Evolutionary conservation across 2,329 filamentous ascomycete species (phyloP).

Genomic region (Colletotrichum godetiae): DNA sequence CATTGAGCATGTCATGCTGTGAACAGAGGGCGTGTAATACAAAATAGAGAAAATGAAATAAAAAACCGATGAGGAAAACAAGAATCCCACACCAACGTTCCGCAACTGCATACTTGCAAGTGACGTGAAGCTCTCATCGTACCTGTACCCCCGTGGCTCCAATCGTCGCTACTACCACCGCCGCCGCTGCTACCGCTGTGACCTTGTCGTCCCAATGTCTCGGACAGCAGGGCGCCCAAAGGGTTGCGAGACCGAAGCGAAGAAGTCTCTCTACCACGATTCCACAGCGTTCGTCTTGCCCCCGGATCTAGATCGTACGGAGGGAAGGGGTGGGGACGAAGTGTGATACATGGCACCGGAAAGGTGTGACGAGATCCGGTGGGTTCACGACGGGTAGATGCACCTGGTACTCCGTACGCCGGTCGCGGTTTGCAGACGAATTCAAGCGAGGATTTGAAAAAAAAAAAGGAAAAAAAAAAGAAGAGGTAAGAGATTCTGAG

Average conservation of each 20-base stretch:
- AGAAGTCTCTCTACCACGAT: background rate
- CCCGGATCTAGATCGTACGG: background rate
- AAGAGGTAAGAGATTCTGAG: no score
- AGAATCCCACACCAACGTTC: background rate
- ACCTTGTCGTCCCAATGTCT: no score
- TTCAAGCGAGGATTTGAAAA: background rate
- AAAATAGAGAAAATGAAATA: background rate
- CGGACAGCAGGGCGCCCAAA: no score
- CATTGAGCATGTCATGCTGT: background rate
- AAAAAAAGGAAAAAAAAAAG: no score
- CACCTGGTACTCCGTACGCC: background rate
- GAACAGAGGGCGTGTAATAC: background rate
- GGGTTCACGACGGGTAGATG: background rate
- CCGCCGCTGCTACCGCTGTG: no score
- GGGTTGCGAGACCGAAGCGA: background rate
- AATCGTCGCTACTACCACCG: background rate
- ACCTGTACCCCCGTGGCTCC: background rate
- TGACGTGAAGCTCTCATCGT: background rate
- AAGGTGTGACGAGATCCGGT: conserved; percentile 35
- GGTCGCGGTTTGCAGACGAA: background rate
- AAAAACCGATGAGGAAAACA: background rate
- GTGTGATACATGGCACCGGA: background rate
- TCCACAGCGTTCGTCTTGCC: background rate
- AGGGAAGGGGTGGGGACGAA: background rate
- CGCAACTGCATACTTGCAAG: background rate